Evolutionary conservation across 2,329 filamentous ascomycete species (phyloP).

Genomic region (Epicoccum sorghinum): DNA sequence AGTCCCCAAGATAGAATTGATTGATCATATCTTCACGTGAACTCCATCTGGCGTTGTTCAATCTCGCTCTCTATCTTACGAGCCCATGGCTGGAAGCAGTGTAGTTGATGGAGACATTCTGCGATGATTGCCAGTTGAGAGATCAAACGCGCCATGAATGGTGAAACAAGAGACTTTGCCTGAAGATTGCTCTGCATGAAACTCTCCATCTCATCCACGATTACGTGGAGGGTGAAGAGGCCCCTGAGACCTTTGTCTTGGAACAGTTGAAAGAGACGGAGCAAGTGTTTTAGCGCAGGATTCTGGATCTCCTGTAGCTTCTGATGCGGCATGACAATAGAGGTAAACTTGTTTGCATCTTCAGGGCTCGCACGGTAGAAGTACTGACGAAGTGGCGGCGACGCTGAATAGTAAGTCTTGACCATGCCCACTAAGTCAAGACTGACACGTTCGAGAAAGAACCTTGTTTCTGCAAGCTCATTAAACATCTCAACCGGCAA

Average conservation of each 20-base stretch:
- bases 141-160: constrained; percentile 37
- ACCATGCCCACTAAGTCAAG: neutral
- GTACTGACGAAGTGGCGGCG: neutral
- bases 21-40: neutral
- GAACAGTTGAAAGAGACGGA: neutral
- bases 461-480: neutral
- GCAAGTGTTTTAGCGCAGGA: neutral
- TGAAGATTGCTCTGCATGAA: neutral
- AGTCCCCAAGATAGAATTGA: neutral
- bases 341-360: no score
- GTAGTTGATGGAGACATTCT: constrained; percentile 54
- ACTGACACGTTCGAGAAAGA: neutral
- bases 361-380: neutral
- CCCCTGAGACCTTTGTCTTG: neutral
- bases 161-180: neutral
- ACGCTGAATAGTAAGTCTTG: neutral
- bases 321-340: neutral
- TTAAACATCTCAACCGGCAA: neutral
- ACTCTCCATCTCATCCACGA: constrained; percentile 3
- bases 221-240: neutral
- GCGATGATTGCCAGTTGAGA: constrained; percentile 56
- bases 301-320: neutral
- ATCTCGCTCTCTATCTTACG: constrained; percentile 41
- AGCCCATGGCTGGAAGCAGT: constrained; percentile 58
- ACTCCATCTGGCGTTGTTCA: neutral